Evolutionary conservation across 2,329 filamentous ascomycete genomes (phyloP).

Genomic region (Madurella mycetomatis): DNA sequence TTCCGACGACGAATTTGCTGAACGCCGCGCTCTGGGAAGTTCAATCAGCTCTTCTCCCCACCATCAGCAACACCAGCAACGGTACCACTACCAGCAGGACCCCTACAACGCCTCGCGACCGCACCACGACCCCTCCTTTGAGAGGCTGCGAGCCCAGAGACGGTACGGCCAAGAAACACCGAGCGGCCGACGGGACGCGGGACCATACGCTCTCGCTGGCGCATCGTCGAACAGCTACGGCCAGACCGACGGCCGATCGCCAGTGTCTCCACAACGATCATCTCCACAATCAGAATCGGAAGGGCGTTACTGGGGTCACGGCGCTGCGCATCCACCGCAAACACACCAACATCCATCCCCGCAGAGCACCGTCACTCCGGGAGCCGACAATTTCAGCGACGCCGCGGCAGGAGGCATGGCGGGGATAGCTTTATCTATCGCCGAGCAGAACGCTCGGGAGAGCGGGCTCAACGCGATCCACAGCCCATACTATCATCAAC

Average conservation of each 20-base stretch:
- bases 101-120: constrained; percentile 18
- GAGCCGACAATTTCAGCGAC: constrained; percentile 63
- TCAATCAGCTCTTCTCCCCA: constrained; percentile 6
- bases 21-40: constrained; percentile 22
- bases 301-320: constrained; percentile 23
- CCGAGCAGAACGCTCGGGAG: constrained; percentile 59
- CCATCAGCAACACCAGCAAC: constrained; percentile 13
- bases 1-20: constrained; percentile 23
- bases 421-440: constrained; percentile 62
- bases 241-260: constrained; percentile 24
- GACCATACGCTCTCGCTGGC: constrained; percentile 23
- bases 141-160: constrained; percentile 33
- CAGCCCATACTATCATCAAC: constrained; percentile 30
- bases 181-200: constrained; percentile 6
- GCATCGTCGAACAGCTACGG: constrained; percentile 23
- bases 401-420: constrained; percentile 61
- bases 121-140: constrained; percentile 36
- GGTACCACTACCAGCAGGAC: constrained; percentile 21
- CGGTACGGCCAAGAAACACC: constrained; percentile 29
- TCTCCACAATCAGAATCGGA: constrained; percentile 23
- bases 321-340: constrained; percentile 26
- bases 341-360: constrained; percentile 24
- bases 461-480: constrained; percentile 61
- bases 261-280: constrained; percentile 28
- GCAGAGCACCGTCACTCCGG: constrained; percentile 50